phyloP scores from a whole-genome alignment of 371 early-diverging fungal genomes.

The Nosema muscidifuracis region DNA sequence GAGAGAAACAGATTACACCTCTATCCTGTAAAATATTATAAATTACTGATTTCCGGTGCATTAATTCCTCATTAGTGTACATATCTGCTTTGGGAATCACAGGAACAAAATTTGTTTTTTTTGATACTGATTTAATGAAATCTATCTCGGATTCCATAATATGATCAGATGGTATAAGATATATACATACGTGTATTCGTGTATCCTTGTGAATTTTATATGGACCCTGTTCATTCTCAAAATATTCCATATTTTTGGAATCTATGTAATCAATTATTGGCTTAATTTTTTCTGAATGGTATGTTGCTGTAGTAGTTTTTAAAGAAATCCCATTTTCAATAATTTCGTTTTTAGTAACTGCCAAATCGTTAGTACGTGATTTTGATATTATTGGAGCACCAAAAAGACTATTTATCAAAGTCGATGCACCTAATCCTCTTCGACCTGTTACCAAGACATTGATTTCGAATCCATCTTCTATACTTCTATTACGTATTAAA shows the following conservation, averaged over 20 bases:
- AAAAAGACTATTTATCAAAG: constrained; percentile 95
- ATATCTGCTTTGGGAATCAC: constrained; percentile 94
- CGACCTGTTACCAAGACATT: constrained; percentile 63
- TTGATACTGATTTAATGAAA: constrained; percentile 46
- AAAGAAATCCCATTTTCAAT: constrained; percentile 55
- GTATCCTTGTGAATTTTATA: constrained; percentile 73
- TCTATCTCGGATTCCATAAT: constrained; percentile 52
- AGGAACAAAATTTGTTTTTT: constrained; percentile 68
- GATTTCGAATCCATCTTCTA: constrained; percentile 89
- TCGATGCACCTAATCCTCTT: constrained; percentile 96
- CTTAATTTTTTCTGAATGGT: constrained; percentile 30
- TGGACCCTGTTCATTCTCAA: constrained; percentile 59
- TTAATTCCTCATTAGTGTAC: constrained; percentile 83
- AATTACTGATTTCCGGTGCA: constrained; percentile 79
- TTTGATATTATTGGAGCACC: constrained; percentile 78
- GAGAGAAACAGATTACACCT: constrained; percentile 81
- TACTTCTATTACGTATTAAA: constrained; percentile 89
- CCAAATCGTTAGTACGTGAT: constrained; percentile 70
- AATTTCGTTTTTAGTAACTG: constrained; percentile 66
- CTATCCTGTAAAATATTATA: constrained; percentile 79
- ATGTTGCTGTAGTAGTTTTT: constrained; percentile 49
- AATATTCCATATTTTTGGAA: constrained; percentile 56
- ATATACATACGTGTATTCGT: constrained; percentile 84
- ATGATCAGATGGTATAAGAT: constrained; percentile 56
- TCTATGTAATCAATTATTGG: constrained; percentile 72